Evolutionary conservation across 305 asterid species (phyloP).

Genomic region (Nicotiana rustica): DNA sequence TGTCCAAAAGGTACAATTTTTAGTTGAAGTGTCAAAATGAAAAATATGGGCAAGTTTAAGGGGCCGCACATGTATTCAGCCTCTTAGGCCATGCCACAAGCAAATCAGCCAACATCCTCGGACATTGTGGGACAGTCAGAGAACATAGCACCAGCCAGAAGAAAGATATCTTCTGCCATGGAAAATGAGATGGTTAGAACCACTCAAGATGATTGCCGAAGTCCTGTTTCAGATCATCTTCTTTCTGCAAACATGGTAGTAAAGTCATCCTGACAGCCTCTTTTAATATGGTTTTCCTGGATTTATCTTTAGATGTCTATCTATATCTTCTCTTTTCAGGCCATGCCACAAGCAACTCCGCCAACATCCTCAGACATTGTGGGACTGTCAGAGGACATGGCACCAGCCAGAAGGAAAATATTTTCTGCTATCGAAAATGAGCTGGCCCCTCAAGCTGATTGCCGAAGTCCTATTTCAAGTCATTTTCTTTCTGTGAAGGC

Average conservation of each 20-base stretch:
- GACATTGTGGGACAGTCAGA: neutral
- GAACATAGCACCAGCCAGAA: neutral
- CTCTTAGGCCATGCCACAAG: constrained; percentile 24
- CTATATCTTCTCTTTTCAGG: constrained; percentile 1
- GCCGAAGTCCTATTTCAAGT: neutral
- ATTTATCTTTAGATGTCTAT: neutral
- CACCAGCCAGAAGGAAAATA: neutral
- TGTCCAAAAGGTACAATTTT: too few species aligned
- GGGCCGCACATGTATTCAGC: too few species aligned
- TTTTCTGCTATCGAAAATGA: neutral
- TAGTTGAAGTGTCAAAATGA: too few species aligned
- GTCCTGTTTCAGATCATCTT: neutral
- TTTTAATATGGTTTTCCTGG: neutral
- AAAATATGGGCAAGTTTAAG: too few species aligned
- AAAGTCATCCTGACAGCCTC: neutral
- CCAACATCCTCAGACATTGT: neutral
- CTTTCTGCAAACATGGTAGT: constrained; percentile 1
- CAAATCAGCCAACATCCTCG: neutral
- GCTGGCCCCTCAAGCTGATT: neutral
- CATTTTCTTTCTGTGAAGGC: neutral
- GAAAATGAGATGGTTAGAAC: neutral
- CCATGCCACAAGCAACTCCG: neutral
- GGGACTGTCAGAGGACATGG: constrained; percentile 7
- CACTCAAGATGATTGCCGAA: neutral
- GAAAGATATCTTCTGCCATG: neutral